Conservation (phyloP, 2,329 filamentous ascomycete genomes). For the Celoporthe dispersa region DNA sequence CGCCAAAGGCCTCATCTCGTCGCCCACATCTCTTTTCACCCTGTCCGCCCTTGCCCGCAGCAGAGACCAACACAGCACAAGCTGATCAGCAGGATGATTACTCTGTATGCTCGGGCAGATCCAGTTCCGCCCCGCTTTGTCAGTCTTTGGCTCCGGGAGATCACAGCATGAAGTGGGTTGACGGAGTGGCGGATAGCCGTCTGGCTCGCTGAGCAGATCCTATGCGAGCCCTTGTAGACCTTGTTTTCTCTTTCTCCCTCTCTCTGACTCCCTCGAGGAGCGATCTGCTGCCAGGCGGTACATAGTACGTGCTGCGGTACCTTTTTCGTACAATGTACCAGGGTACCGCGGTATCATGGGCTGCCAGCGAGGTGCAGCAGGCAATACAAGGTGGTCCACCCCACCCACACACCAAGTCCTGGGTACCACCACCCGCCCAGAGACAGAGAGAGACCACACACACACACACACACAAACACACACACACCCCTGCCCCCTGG, state of each 20-base stretch:
- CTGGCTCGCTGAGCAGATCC: slow-evolving; percentile 21
- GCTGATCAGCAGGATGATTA: neutral
- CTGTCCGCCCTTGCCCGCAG: neutral
- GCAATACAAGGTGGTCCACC: neutral
- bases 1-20: neutral
- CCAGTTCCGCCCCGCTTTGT: neutral
- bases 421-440: neutral
- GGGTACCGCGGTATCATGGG: neutral
- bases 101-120: neutral
- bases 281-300: slow-evolving; percentile 1
- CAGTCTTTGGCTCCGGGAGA: slow-evolving; percentile 22
- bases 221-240: slow-evolving; percentile 27
- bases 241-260: slow-evolving; percentile 11
- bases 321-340: neutral
- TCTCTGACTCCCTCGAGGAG: slow-evolving; percentile 1
- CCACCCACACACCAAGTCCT: slow-evolving; percentile 3
- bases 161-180: slow-evolving; percentile 23
- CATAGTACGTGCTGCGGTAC: neutral
- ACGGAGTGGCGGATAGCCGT: slow-evolving; percentile 24
- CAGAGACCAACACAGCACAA: neutral
- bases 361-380: slow-evolving; percentile 13
- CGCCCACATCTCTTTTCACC: neutral
- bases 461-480: too few species aligned
- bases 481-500: slow-evolving; percentile 16
- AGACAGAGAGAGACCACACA: neutral